Conservation (phyloP, 805 yeast genomes). For the Nakazawaea holstii region DNA sequence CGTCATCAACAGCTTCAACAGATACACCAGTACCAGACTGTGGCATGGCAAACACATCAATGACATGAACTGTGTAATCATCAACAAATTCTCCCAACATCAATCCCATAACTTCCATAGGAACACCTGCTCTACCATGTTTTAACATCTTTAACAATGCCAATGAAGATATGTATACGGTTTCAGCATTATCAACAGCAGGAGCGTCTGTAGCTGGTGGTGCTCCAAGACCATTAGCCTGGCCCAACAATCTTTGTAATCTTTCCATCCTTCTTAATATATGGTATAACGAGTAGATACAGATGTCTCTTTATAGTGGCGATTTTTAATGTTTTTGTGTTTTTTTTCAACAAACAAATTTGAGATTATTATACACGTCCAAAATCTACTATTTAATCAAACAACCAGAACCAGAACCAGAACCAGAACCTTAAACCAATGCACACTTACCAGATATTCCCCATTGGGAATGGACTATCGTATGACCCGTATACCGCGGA, state of each 20-base stretch:
- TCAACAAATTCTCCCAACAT: slow-evolving; percentile 98
- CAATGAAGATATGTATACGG: slow-evolving; percentile 91
- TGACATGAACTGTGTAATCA: slow-evolving; percentile 94
- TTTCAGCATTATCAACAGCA: slow-evolving; percentile 90
- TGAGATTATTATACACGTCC: not conserved
- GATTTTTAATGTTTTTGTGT: not conserved
- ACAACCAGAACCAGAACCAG: too few relatives aligned
- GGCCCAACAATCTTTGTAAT: slow-evolving; percentile 41
- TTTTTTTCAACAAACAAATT: not conserved
- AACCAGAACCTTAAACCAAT: too few relatives aligned
- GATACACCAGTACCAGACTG: slow-evolving; percentile 96
- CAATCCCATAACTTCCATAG: slow-evolving; percentile 88
- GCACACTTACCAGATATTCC: not conserved
- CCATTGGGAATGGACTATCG: slow-evolving; percentile 3
- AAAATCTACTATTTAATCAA: not conserved
- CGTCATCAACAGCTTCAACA: slow-evolving; percentile 99
- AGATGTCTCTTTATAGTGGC: slow-evolving; percentile 3
- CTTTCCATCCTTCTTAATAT: slow-evolving; percentile 32
- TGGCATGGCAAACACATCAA: slow-evolving; percentile 99
- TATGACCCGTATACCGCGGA: slow-evolving; percentile 6
- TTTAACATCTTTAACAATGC: slow-evolving; percentile 95
- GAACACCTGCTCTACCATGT: slow-evolving; percentile 90
- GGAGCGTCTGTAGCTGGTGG: slow-evolving; percentile 63
- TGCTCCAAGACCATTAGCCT: slow-evolving; percentile 33
- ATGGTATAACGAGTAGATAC: not conserved